A percentile compares a stretch with the other conserved stretches of the same genome.
Conservation (phyloP, 768 basidiomycete genomes). For the Gymnopilus dilepis region DNA sequence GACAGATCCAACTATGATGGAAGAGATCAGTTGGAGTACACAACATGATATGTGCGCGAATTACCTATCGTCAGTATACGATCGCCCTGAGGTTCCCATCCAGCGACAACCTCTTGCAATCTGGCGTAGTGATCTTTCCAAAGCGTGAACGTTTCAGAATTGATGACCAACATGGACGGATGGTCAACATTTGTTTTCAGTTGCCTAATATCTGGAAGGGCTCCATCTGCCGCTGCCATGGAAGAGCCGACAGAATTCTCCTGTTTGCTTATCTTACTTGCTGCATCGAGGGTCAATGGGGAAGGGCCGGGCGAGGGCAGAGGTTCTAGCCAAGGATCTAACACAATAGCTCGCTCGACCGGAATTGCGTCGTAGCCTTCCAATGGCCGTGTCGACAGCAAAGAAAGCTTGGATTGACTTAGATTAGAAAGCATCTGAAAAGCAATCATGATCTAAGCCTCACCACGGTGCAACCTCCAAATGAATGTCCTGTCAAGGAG, state of each 20-base stretch:
- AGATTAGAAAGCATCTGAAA: neutral
- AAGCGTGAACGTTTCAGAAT: conserved; percentile 78
- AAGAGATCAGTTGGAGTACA: neutral
- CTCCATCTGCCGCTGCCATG: neutral
- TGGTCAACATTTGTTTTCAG: conserved; percentile 10
- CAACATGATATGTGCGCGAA: conserved; percentile 16
- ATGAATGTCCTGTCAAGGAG: conserved; percentile 49
- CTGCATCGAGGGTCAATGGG: conserved; percentile 28
- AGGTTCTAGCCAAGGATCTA: conserved; percentile 90
- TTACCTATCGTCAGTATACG: conserved; percentile 55
- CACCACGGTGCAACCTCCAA: conserved; percentile 55
- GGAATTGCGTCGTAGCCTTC: conserved; percentile 50
- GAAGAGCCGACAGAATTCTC: conserved; percentile 12
- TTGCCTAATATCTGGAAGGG: neutral
- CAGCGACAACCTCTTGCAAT: conserved; percentile 54
- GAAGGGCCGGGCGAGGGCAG: conserved; percentile 61
- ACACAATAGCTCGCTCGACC: conserved; percentile 59
- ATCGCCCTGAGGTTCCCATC: conserved; percentile 55
- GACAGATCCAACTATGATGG: conserved; percentile 44
- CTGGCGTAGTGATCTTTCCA: conserved; percentile 78
- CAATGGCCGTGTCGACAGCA: conserved; percentile 57
- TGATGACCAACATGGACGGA: conserved; percentile 66
- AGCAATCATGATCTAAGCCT: too few relatives aligned
- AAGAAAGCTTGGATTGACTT: conserved; percentile 48
- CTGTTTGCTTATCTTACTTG: neutral